phyloP scores from a whole-genome alignment of 1,284 basidiomycete species.

The Anthracocystis walkeri region DNA sequence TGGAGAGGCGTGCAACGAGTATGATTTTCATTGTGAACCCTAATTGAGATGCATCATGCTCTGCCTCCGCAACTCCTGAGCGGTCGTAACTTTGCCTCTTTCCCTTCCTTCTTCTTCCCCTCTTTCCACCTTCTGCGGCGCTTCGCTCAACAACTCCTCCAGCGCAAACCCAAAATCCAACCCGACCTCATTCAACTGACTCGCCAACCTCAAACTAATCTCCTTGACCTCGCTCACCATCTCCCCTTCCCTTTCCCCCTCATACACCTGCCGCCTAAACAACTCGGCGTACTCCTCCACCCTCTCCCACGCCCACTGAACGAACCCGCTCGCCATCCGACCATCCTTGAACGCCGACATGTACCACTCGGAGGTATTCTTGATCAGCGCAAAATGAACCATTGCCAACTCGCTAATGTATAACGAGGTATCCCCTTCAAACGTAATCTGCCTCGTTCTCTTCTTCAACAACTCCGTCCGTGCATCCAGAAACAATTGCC shows the following conservation, averaged over 20 bases:
- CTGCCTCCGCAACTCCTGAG: constrained; percentile 50
- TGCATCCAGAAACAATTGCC: constrained; percentile 84
- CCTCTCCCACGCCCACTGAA: constrained; percentile 91
- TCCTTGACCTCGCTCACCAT: constrained; percentile 59
- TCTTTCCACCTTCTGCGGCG: background rate
- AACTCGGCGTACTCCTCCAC: constrained; percentile 85
- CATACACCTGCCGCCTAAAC: constrained; percentile 92
- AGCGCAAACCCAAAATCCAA: constrained; percentile 42
- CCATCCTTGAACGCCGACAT: constrained; percentile 94
- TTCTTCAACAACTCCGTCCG: constrained; percentile 81
- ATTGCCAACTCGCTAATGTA: constrained; percentile 82
- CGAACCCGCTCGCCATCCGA: constrained; percentile 86
- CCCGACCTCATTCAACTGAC: constrained; percentile 38
- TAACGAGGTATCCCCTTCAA: constrained; percentile 87
- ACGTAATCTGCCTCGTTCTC: constrained; percentile 84
- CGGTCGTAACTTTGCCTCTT: constrained; percentile 10
- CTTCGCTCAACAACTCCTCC: constrained; percentile 14
- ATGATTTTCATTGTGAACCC: background rate
- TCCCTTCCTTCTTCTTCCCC: constrained; percentile 13
- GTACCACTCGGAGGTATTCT: constrained; percentile 98
- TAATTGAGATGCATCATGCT: constrained; percentile 39
- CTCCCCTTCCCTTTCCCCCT: constrained; percentile 52
- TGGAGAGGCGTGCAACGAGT: background rate
- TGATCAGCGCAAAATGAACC: constrained; percentile 87
- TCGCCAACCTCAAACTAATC: constrained; percentile 53